phyloP scores from a whole-genome alignment of 2,329 filamentous ascomycete genomes.

The Penicillium sp. region DNA sequence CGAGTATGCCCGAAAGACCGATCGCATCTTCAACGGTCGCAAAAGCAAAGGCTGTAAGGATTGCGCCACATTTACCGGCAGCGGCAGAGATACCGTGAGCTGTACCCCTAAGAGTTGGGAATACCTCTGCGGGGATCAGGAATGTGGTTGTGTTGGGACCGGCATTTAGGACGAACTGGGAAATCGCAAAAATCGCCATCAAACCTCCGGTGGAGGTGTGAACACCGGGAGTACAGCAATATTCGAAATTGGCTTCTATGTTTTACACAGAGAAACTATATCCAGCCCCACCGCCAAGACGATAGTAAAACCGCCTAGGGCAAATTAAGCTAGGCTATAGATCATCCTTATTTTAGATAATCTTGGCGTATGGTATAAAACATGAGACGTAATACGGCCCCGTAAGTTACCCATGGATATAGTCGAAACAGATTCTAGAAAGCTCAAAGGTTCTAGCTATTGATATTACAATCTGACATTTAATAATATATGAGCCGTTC shows the following conservation, averaged over 20 bases:
- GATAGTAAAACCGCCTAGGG: too few relatives aligned
- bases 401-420: too few relatives aligned
- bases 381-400: too few relatives aligned
- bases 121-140: conserved; percentile 62
- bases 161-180: conserved; percentile 27
- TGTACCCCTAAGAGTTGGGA: conserved; percentile 60
- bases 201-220: conserved; percentile 26
- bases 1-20: conserved; percentile 20
- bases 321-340: too few relatives aligned
- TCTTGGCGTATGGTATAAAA: too few relatives aligned
- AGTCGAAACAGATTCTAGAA: too few relatives aligned
- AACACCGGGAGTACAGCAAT: conserved; percentile 6
- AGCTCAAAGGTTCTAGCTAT: too few relatives aligned
- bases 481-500: conserved; percentile 13
- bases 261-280: too few relatives aligned
- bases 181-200: conserved; percentile 32
- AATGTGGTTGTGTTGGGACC: conserved; percentile 62
- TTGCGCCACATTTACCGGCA: conserved; percentile 59
- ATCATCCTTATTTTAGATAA: too few relatives aligned
- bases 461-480: too few relatives aligned
- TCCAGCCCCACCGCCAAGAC: too few relatives aligned
- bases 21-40: conserved; percentile 24
- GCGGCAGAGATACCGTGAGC: conserved; percentile 64
- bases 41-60: conserved; percentile 33
- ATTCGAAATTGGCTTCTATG: too few relatives aligned